These are phyloP conservation scores for Eucalyptus cloeziana DNA, from an alignment of 345 rosid species.

Conservation along the genomic window DNA sequence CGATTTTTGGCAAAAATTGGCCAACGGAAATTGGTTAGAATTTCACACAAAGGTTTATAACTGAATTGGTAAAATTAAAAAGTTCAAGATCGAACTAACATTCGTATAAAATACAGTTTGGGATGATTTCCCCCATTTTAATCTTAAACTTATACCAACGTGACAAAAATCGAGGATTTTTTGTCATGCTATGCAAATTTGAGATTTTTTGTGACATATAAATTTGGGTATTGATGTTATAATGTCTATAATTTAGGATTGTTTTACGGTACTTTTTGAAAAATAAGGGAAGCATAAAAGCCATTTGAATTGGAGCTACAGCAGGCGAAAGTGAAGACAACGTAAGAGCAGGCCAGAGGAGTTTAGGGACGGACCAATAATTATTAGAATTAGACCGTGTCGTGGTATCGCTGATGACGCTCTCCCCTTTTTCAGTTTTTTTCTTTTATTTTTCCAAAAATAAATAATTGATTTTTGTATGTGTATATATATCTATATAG, in stretches of 20 bases:
- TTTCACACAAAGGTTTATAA: fast-evolving
- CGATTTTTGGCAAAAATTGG: not conserved
- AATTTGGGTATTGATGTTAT: too few relatives aligned
- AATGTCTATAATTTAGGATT: too few relatives aligned
- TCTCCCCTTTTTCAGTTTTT: not conserved
- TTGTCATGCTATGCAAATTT: too few relatives aligned
- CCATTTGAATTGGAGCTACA: not conserved
- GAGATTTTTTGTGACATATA: too few relatives aligned
- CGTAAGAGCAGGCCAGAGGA: too few relatives aligned
- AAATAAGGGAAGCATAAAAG: not conserved
- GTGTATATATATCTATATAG: not conserved
- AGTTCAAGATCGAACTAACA: fast-evolving
- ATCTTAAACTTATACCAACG: fast-evolving
- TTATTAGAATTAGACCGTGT: not conserved
- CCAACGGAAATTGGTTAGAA: fast-evolving
- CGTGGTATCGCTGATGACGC: not conserved
- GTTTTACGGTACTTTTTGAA: too few relatives aligned
- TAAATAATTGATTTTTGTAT: not conserved
- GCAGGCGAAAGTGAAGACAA: not conserved
- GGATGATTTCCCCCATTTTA: too few relatives aligned
- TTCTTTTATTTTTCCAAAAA: not conserved
- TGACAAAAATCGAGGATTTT: too few relatives aligned
- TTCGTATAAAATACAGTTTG: not conserved
- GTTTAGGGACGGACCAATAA: not conserved
- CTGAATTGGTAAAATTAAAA: fast-evolving